phyloP scores from a whole-genome alignment of 495 filamentous ascomycete genomes.

The Talaromyces wortmannii region DNA sequence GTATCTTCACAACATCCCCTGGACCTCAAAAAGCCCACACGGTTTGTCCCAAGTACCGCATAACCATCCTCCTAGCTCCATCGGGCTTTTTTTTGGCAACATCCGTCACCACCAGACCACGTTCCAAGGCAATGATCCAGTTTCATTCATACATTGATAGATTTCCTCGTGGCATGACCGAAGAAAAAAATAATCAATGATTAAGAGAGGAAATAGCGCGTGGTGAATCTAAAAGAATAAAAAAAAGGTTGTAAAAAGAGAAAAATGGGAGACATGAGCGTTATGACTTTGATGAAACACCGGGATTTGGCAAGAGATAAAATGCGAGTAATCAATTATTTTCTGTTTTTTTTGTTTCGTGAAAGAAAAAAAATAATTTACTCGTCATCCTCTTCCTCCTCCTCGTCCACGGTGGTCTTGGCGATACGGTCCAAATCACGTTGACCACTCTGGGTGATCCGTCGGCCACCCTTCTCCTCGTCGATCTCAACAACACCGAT shows the following conservation, averaged over 20 bases:
- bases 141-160: conserved; percentile 5
- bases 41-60: background rate
- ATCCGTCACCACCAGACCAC: background rate
- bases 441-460: conserved; percentile 95
- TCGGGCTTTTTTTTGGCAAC: background rate
- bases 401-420: conserved; percentile 47
- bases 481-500: conserved; percentile 95
- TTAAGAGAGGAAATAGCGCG: conserved; percentile 18
- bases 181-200: conserved; percentile 13
- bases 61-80: background rate
- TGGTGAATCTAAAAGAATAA: conserved; percentile 12
- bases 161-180: conserved; percentile 12
- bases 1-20: background rate
- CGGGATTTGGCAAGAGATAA: conserved; percentile 4
- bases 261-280: conserved; percentile 3
- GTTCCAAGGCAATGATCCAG: conserved; percentile 13
- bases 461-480: conserved; percentile 93
- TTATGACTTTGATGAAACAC: conserved; percentile 6
- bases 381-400: conserved; percentile 39
- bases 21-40: background rate
- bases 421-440: conserved; percentile 93
- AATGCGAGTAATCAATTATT: conserved; percentile 19
- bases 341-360: conserved; percentile 8
- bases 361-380: conserved; percentile 37
- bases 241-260: background rate